Evolutionary conservation across 2,329 filamentous ascomycete genomes (phyloP).

Genomic region (Tolypocladium endophyticum): DNA sequence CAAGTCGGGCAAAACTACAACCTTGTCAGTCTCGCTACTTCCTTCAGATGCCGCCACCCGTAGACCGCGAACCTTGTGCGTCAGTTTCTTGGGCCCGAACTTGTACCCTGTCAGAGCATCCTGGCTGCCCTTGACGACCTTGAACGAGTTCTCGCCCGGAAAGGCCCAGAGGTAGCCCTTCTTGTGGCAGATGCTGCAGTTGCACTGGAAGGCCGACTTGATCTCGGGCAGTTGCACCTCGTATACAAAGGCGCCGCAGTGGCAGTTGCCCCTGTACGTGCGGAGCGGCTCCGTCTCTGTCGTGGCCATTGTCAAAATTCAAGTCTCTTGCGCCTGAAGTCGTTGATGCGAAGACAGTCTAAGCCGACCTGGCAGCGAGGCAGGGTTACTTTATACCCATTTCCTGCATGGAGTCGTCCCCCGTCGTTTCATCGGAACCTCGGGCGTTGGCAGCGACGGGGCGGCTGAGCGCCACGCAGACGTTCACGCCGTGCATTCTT

Average conservation of each 20-base stretch:
- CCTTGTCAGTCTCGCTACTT: background rate
- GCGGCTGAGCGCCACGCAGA: background rate
- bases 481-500: background rate
- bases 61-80: conserved; percentile 27
- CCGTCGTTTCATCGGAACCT: background rate
- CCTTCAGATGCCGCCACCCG: too few relatives aligned
- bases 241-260: conserved; percentile 44
- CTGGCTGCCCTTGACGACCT: conserved; percentile 34
- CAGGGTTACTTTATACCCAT: background rate
- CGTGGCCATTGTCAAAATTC: background rate
- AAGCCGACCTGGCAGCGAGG: background rate
- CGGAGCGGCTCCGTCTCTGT: conserved; percentile 10
- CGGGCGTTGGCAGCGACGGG: background rate
- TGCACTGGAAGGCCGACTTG: conserved; percentile 44
- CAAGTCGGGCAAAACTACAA: conserved; percentile 41
- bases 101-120: conserved; percentile 30
- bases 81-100: conserved; percentile 26
- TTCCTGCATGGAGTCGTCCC: background rate
- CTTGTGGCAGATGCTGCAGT: conserved; percentile 55
- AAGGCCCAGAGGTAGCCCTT: conserved; percentile 33
- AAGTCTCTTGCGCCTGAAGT: background rate
- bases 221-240: conserved; percentile 45
- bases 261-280: conserved; percentile 47
- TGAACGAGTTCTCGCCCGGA: conserved; percentile 21
- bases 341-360: background rate